Percentiles rank a stretch among this genome's conserved stretches.
These are phyloP conservation scores for Auriculariales sp. DNA, from an alignment of 768 basidiomycete genomes.

Conservation along the genomic window DNA sequence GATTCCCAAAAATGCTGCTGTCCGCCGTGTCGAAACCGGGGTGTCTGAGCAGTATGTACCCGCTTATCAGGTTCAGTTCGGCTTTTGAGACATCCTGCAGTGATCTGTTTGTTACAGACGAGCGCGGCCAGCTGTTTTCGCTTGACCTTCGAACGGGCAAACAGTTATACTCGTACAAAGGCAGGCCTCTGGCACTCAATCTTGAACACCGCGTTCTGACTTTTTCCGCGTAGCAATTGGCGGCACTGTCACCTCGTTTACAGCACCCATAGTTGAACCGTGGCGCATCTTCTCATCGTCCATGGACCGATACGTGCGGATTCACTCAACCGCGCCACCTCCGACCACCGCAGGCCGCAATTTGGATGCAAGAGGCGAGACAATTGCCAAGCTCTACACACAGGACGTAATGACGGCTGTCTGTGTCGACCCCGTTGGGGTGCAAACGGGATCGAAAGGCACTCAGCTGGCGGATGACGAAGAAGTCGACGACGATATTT, in stretches of 20 bases:
- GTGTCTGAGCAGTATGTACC: slow-evolving; percentile 43
- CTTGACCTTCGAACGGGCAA: slow-evolving; percentile 58
- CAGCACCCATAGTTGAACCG: slow-evolving; percentile 22
- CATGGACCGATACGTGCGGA: slow-evolving; percentile 53
- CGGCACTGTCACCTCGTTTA: slow-evolving; percentile 52
- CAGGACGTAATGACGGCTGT: slow-evolving; percentile 2
- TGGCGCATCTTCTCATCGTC: slow-evolving; percentile 37
- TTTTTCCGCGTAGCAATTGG: slow-evolving; percentile 46
- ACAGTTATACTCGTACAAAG: slow-evolving; percentile 52
- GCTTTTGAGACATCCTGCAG: slow-evolving; percentile 20
- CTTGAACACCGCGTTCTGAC: neutral
- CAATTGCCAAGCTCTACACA: slow-evolving; percentile 3
- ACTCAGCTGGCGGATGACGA: slow-evolving; percentile 8
- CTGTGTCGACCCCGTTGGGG: slow-evolving; percentile 3
- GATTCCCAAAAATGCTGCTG: slow-evolving; percentile 44
- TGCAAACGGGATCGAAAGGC: slow-evolving; percentile 1
- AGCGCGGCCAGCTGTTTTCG: slow-evolving; percentile 45
- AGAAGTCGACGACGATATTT: slow-evolving; percentile 44
- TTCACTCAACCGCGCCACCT: slow-evolving; percentile 48
- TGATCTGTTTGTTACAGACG: slow-evolving; percentile 56
- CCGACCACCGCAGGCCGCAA: slow-evolving; percentile 15
- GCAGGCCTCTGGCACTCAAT: slow-evolving; percentile 16
- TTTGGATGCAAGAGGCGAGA: slow-evolving; percentile 1
- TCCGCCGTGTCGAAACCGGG: slow-evolving; percentile 45
- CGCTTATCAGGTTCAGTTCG: neutral